Conservation (phyloP, 2,329 filamentous ascomycete genomes). For the Clarireedia hainanense region DNA sequence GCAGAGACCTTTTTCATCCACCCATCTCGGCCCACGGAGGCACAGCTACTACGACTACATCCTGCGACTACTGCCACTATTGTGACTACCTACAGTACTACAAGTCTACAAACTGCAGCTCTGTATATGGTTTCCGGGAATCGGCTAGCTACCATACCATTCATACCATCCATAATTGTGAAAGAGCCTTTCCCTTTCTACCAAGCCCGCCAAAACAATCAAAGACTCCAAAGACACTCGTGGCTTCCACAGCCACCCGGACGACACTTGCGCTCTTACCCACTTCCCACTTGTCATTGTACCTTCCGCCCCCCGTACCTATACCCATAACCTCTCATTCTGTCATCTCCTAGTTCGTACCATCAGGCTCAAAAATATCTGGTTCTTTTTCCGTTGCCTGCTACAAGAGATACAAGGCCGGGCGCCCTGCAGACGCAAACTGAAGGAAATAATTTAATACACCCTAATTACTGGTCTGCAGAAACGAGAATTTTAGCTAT, state of each 20-base stretch:
- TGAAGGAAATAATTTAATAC: neutral
- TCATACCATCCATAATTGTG: too few relatives aligned
- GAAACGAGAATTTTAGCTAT: constrained; percentile 8
- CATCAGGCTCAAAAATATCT: neutral
- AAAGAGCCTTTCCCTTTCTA: too few relatives aligned
- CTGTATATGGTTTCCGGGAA: too few relatives aligned
- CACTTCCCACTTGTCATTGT: neutral
- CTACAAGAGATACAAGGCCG: neutral
- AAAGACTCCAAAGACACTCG: too few relatives aligned
- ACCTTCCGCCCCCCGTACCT: neutral
- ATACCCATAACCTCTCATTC: neutral
- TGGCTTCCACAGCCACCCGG: too few relatives aligned
- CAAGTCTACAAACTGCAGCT: too few relatives aligned
- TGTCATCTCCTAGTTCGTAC: neutral
- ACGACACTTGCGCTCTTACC: too few relatives aligned
- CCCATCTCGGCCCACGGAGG: neutral
- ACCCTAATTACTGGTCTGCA: constrained; percentile 10
- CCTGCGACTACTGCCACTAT: too few relatives aligned
- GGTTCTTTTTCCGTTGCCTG: neutral
- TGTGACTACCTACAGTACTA: too few relatives aligned
- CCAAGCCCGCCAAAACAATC: too few relatives aligned
- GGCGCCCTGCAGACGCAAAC: neutral
- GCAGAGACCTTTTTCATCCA: neutral
- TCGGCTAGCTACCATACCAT: too few relatives aligned
- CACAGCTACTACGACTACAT: neutral